Conservation (phyloP, 2,329 filamentous ascomycete genomes). For the Xylariaceae sp. region DNA sequence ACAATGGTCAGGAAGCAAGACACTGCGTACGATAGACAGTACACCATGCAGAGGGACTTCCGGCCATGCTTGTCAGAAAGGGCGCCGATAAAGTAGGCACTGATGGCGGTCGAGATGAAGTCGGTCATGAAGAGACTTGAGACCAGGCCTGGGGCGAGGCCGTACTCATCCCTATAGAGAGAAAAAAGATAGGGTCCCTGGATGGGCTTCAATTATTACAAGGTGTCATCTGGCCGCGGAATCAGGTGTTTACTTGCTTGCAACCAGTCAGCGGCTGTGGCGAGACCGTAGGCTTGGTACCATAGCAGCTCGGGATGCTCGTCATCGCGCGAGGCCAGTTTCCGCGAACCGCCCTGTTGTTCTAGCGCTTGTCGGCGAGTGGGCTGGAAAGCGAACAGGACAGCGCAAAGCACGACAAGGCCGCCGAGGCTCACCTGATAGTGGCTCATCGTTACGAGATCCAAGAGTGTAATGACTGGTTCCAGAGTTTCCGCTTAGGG, state of each 20-base stretch:
- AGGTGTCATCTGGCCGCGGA: background rate
- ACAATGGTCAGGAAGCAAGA: constrained; percentile 60
- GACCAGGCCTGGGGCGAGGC: constrained; percentile 29
- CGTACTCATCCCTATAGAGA: constrained; percentile 38
- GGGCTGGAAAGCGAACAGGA: constrained; percentile 37
- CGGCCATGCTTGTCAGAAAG: constrained; percentile 54
- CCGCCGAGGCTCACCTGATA: constrained; percentile 36
- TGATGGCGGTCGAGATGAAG: constrained; percentile 56
- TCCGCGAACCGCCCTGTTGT: constrained; percentile 24
- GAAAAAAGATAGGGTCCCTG: constrained; percentile 40
- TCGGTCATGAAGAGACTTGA: constrained; percentile 52
- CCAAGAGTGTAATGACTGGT: background rate
- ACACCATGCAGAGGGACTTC: constrained; percentile 56
- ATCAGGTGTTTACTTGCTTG: constrained; percentile 40
- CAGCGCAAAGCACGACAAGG: constrained; percentile 31
- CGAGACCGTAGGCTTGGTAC: constrained; percentile 51
- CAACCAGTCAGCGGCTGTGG: constrained; percentile 53
- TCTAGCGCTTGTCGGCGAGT: constrained; percentile 34
- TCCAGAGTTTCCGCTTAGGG: background rate
- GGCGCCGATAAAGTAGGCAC: constrained; percentile 48
- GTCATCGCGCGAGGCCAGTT: constrained; percentile 33
- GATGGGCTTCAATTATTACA: background rate
- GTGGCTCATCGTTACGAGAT: constrained; percentile 27
- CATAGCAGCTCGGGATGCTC: constrained; percentile 48
- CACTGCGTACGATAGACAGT: constrained; percentile 57